These are phyloP conservation scores for Penicillium sp. DNA, from an alignment of 2,329 filamentous ascomycete genomes.

Conservation along the genomic window DNA sequence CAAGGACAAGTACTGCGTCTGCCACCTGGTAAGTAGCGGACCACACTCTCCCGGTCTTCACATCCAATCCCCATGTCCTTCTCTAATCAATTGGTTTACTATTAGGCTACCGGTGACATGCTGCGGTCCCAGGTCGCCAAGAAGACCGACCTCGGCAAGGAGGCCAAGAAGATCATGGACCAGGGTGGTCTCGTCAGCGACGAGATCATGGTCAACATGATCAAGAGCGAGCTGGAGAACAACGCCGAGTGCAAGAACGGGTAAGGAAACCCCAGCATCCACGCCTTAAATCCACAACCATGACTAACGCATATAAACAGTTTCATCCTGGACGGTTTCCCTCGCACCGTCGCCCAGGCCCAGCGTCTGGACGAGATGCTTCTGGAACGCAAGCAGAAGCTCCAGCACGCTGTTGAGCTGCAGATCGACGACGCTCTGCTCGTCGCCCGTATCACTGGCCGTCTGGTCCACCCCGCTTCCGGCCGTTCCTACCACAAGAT, in stretches of 20 bases:
- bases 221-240: conserved; percentile 92
- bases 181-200: conserved; percentile 96
- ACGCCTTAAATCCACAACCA: not conserved
- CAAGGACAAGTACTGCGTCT: conserved; percentile 97
- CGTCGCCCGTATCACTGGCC: conserved; percentile 94
- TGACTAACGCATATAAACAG: conserved; percentile 53
- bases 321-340: conserved; percentile 99
- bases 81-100: conserved; percentile 11
- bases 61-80: not conserved
- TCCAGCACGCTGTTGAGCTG: conserved; percentile 95
- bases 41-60: too few species aligned
- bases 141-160: conserved; percentile 90
- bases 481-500: conserved; percentile 97
- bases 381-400: conserved; percentile 72
- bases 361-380: conserved; percentile 96
- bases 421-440: conserved; percentile 94
- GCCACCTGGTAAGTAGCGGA: conserved; percentile 85
- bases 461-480: conserved; percentile 91
- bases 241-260: conserved; percentile 97
- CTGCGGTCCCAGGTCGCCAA: conserved; percentile 96
- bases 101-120: conserved; percentile 96
- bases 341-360: conserved; percentile 92
- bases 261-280: conserved; percentile 57
- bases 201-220: conserved; percentile 99
- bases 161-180: conserved; percentile 99